Evolutionary conservation across 2,329 filamentous ascomycete species (phyloP), one percentile per base, ranked within the genome.

Genomic region (Fusarium algeriense): DNA sequence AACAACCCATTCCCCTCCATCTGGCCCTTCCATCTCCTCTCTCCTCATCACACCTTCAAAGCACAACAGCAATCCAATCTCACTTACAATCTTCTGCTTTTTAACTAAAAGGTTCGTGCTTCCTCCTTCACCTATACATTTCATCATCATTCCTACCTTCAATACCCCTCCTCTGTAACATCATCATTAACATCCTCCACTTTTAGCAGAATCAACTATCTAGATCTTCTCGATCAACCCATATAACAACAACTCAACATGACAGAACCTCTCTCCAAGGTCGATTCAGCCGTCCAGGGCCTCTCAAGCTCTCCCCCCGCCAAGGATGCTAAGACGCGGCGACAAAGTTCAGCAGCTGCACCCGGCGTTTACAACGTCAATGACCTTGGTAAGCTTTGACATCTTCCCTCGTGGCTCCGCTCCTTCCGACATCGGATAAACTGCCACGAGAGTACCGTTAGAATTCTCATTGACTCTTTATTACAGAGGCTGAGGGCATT

Each of bases 271-370:
- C 89, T 97, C 80, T 88, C 89, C 83, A 97, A 97, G 87, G 90
- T 97, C 85, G 95, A 98, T 84, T 97, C 95, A 67, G 94, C 93
- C 85, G 90, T 97, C 79, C 91, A 94, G 80, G 93, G 93, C 82
- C 83, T 95, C 77, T 88, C 89, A 74, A 87, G 88, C 77, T 91
- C 90, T 64, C 88, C 92, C 37, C 85, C 88, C 64, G 88, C 91
- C 80, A 91, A 94, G 81, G 68, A 71, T 28, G 45, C 62, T n/a
- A 74, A 75, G 91, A 80, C 91, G 79, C 88, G 91, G 76, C 89
- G 94, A 83, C 85, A 86, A 70, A 94, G 93, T 81, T 95, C 93
- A 60, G 89, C 87, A 60, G 89, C 87, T 78, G 88, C 88, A 48
- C 87, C 91, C 68, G 93, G 92, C 75, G 81, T 83, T n/a, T 77